Conservation (phyloP, 2,329 filamentous ascomycete genomes). For the Albifimbria verrucaria region DNA sequence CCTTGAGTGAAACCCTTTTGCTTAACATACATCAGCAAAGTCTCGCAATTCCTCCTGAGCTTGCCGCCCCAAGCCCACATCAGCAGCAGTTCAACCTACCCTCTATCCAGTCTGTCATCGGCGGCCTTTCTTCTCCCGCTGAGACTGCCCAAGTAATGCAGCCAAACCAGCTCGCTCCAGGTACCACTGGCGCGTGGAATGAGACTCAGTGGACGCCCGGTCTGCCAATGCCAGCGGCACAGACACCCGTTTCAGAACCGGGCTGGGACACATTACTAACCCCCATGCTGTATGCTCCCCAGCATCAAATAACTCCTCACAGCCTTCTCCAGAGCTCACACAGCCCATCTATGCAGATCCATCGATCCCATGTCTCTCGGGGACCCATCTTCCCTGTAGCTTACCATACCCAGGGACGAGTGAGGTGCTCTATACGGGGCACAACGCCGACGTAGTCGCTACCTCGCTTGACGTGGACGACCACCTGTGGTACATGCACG, state of each 20-base stretch:
- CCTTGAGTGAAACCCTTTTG: background rate
- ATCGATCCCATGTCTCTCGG: background rate
- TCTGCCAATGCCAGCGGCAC: too few species aligned
- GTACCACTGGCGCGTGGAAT: background rate
- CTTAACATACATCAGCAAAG: background rate
- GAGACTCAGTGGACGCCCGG: background rate
- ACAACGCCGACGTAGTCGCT: background rate
- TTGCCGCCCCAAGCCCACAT: background rate
- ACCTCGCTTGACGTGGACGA: background rate
- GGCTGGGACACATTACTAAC: background rate
- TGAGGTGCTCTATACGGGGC: background rate
- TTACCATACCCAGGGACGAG: background rate
- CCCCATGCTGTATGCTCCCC: background rate
- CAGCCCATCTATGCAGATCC: background rate
- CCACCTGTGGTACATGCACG: background rate
- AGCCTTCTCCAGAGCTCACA: background rate
- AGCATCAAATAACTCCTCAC: background rate
- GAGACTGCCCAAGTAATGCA: background rate
- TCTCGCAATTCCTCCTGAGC: background rate
- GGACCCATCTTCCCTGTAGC: background rate
- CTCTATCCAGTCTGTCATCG: background rate
- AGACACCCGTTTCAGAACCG: background rate
- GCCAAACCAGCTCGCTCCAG: background rate
- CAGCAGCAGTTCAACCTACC: background rate
- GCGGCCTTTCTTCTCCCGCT: background rate